Evolutionary conservation across 192 early-diverging fungal genomes (phyloP).

Genomic region (Backusella tarrabulga): DNA sequence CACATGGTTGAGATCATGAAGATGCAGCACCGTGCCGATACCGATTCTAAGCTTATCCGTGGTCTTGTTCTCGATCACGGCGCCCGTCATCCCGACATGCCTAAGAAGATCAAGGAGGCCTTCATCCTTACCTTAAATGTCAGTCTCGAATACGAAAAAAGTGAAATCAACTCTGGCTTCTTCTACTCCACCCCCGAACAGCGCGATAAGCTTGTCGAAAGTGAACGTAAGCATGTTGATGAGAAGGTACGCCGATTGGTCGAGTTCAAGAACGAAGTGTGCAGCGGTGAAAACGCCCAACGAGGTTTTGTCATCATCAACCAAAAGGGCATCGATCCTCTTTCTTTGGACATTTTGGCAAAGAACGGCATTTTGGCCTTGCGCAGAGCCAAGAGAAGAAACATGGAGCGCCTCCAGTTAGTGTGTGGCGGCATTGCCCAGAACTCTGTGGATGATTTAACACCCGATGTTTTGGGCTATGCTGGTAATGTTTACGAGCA

Average conservation of each 20-base stretch:
- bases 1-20: constrained; percentile 99
- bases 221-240: constrained; percentile 95
- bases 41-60: constrained; percentile 90
- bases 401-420: constrained; percentile 98
- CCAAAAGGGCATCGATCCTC: constrained; percentile 99
- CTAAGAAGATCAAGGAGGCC: constrained; percentile 87
- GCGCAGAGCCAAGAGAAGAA: constrained; percentile 96
- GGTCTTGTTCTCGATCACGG: constrained; percentile 99
- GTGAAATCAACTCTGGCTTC: constrained; percentile 98
- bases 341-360: constrained; percentile 94
- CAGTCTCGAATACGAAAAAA: constrained; percentile 99
- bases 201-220: constrained; percentile 97
- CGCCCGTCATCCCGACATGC: constrained; percentile 99
- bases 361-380: constrained; percentile 95
- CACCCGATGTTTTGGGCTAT: constrained; percentile 77
- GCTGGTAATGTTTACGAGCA: constrained; percentile 97
- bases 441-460: constrained; percentile 98
- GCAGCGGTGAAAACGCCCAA: constrained; percentile 70
- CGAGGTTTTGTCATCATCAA: constrained; percentile 97
- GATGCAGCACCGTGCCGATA: constrained; percentile 98
- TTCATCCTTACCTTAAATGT: constrained; percentile 95
- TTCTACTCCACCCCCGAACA: constrained; percentile 98
- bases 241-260: constrained; percentile 92
- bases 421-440: constrained; percentile 93
- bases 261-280: constrained; percentile 96